Evolutionary conservation across 2,329 filamentous ascomycete genomes (phyloP), one percentile per base, ranked within the genome.

Genomic region (Fusarium hostae): DNA sequence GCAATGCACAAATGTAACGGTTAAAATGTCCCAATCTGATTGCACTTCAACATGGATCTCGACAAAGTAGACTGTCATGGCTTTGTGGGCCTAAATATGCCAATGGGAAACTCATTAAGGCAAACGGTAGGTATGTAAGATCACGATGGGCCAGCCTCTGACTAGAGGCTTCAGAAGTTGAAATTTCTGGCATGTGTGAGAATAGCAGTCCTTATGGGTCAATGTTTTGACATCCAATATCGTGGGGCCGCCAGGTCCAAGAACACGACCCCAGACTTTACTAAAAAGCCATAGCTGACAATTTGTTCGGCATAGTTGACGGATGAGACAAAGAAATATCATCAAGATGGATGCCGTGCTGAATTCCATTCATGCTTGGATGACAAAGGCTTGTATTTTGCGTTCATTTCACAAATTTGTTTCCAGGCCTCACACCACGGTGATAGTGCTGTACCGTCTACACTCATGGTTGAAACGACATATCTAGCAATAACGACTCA

Each of bases 111-210:
- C n/a, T 50, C 41, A 48, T 26, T 39, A n/a, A 43, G 41, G 43
- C 34, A 28, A 45, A 20, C 16, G 18, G 32, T 24, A 66, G 69
- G 65, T 62, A 63, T 62, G 65, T 32, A 52, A 39, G 24, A 30
- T 24, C 40, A 35, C 41, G 34, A 24, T 39, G 28, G 40, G 28
- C 47, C 45, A 56, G 24, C 57, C 35, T 65, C 47, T 52, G 34
- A 34, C 43, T 20, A 40, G 39, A 37, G 40, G 41, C 47, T 48
- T 51, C 37, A 20, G n/a, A 54, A 30, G 11, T 39, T 18, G 18
- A 20, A 37, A 44, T 26, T 24, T 32, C 30, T 43, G 5, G 70
- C 35, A 63, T 34, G 8, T 18, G 26, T 41, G 16, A 50, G 32
- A 30, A 61, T 35, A 22, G 20, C 16, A 32, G 41, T 40, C 43